Percentiles rank a stretch among this genome's conserved stretches.
Evolutionary conservation across 2,329 filamentous ascomycete species (phyloP).

Genomic region (Talaromyces marneffei): DNA sequence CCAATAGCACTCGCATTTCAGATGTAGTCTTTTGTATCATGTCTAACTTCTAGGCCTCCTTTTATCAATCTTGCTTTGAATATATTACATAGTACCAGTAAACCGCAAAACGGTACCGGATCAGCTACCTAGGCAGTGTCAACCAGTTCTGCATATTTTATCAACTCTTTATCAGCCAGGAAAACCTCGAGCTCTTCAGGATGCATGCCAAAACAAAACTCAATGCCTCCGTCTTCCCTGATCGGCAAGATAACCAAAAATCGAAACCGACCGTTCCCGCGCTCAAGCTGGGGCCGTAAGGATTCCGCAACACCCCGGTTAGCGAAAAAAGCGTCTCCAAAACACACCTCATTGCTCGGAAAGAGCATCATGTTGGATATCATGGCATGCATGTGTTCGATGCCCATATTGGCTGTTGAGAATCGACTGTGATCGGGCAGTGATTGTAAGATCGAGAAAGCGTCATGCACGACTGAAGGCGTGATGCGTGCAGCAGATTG

Average conservation of each 20-base stretch:
- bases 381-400: slow-evolving; percentile 11
- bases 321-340: slow-evolving; percentile 1
- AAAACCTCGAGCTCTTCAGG: slow-evolving; percentile 6
- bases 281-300: slow-evolving; percentile 4
- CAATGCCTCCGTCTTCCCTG: slow-evolving; percentile 2
- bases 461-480: slow-evolving; percentile 1
- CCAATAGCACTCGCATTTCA: too few relatives aligned
- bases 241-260: slow-evolving; percentile 7
- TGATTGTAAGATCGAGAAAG: slow-evolving; percentile 5
- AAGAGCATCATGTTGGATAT: slow-evolving; percentile 9
- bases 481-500: slow-evolving; percentile 7
- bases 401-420: slow-evolving; percentile 7
- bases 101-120: too few relatives aligned
- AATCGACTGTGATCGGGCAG: slow-evolving; percentile 7
- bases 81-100: too few relatives aligned
- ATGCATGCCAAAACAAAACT: slow-evolving; percentile 2
- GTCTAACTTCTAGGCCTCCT: too few relatives aligned
- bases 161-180: not conserved
- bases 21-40: too few relatives aligned
- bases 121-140: too few relatives aligned
- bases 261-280: slow-evolving; percentile 5
- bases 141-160: slow-evolving; percentile 1
- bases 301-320: not conserved
- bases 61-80: too few relatives aligned
- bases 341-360: not conserved